Conservation (phyloP, 805 yeast genomes). For the Debaryomyces prosopidis region DNA sequence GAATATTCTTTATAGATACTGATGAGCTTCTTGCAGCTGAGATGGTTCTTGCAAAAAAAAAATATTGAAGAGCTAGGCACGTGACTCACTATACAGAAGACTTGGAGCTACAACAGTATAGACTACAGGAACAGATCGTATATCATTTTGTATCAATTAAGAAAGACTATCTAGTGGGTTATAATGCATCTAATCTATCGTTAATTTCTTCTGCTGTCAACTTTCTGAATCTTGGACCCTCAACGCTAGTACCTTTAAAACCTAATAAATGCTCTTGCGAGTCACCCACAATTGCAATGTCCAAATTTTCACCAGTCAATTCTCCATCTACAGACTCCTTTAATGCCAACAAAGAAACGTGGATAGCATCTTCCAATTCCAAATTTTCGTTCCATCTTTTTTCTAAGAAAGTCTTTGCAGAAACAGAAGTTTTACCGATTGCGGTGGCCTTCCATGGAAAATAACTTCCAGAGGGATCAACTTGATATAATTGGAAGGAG, state of each 20-base stretch:
- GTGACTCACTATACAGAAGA: background rate
- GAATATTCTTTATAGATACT: background rate
- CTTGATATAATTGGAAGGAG: slow-evolving; percentile 81
- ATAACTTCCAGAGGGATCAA: slow-evolving; percentile 96
- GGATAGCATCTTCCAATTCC: slow-evolving; percentile 97
- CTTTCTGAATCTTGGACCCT: slow-evolving; percentile 88
- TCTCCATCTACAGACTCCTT: slow-evolving; percentile 98
- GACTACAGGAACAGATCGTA: too few relatives aligned
- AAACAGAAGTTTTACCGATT: slow-evolving; percentile 91
- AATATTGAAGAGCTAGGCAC: background rate
- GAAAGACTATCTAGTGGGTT: slow-evolving; percentile 11
- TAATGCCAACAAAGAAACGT: slow-evolving; percentile 88
- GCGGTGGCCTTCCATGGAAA: slow-evolving; percentile 99
- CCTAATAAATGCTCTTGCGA: slow-evolving; percentile 83
- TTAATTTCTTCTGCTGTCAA: slow-evolving; percentile 88
- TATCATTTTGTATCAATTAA: background rate
- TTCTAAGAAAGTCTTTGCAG: slow-evolving; percentile 97
- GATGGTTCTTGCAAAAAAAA: slow-evolving; percentile 1
- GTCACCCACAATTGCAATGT: slow-evolving; percentile 82
- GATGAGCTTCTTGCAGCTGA: slow-evolving; percentile 1
- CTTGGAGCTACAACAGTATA: background rate
- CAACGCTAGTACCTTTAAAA: slow-evolving; percentile 75
- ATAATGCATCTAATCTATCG: slow-evolving; percentile 92
- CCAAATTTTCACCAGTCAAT: slow-evolving; percentile 94
- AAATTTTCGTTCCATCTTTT: slow-evolving; percentile 98